phyloP scores from a whole-genome alignment of 129 eudicot genomes.

The Chrysanthemum seticuspe region DNA sequence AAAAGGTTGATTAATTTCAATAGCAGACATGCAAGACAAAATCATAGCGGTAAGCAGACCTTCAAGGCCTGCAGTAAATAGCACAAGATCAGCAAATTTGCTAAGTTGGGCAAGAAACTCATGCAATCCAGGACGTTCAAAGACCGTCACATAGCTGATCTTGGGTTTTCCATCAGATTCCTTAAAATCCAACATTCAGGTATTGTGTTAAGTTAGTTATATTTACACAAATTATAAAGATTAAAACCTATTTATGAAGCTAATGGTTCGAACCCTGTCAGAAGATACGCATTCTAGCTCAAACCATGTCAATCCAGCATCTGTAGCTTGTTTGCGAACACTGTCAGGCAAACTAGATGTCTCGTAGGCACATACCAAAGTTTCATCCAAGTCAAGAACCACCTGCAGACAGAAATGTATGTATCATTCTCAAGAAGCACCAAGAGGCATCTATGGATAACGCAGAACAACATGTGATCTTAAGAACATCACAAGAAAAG shows the following conservation, averaged over 20 bases:
- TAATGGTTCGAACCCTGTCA: slow-evolving; percentile 54
- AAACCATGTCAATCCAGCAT: slow-evolving; percentile 95
- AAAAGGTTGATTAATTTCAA: slow-evolving; percentile 21
- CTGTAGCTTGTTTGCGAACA: slow-evolving; percentile 79
- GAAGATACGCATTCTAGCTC: slow-evolving; percentile 93
- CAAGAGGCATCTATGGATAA: too few relatives aligned
- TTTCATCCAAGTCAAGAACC: slow-evolving; percentile 98
- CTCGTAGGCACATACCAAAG: slow-evolving; percentile 95
- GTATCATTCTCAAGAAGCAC: too few relatives aligned
- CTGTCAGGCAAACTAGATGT: slow-evolving; percentile 85
- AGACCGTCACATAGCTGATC: slow-evolving; percentile 94
- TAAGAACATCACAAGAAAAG: too few relatives aligned
- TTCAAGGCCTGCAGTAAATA: slow-evolving; percentile 99
- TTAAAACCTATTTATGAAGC: neutral
- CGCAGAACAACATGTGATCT: neutral
- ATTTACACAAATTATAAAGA: neutral
- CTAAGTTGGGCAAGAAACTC: slow-evolving; percentile 80
- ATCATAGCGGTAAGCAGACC: slow-evolving; percentile 42
- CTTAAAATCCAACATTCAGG: slow-evolving; percentile 36
- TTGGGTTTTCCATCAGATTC: slow-evolving; percentile 88
- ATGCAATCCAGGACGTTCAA: slow-evolving; percentile 96
- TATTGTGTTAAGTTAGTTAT: slow-evolving; percentile 18
- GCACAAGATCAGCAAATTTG: slow-evolving; percentile 88
- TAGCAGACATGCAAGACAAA: slow-evolving; percentile 10
- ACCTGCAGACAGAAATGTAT: slow-evolving; percentile 56